These are phyloP conservation scores for Cenchrus americanus DNA, from an alignment of 176 grass and related monocot species.

Conservation along the genomic window DNA sequence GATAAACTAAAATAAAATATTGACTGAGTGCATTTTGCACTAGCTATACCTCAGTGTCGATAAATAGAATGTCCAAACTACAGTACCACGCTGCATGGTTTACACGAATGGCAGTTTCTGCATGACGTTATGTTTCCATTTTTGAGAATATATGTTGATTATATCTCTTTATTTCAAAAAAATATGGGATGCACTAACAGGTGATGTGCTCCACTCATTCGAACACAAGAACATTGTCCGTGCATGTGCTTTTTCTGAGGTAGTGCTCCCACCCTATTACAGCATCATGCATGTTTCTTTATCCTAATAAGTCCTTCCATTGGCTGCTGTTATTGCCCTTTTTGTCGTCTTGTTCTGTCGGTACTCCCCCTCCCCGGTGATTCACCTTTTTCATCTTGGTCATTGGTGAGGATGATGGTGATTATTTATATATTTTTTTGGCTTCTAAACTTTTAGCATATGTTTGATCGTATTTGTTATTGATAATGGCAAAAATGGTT, in stretches of 20 bases:
- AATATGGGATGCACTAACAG: conserved; percentile 95
- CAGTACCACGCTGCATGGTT: not conserved
- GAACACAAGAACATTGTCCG: conserved; percentile 98
- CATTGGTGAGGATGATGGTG: no score
- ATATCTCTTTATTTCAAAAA: conserved; percentile 63
- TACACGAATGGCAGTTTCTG: not conserved
- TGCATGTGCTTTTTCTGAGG: conserved; percentile 97
- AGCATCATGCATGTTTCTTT: not conserved
- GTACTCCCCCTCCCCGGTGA: no score
- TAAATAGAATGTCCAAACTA: not conserved
- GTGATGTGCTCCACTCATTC: conserved; percentile 88
- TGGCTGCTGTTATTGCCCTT: not conserved
- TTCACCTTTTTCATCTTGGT: no score
- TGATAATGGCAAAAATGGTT: no score
- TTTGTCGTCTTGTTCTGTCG: not conserved
- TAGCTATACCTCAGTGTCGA: not conserved
- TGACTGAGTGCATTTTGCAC: conserved; percentile 4
- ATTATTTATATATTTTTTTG: no score
- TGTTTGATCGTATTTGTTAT: no score
- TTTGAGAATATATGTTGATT: conserved; percentile 15
- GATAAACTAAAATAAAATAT: not conserved
- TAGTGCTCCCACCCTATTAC: conserved; percentile 30
- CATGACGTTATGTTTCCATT: not conserved
- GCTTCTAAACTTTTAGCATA: no score
- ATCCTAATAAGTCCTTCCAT: conserved; percentile 4